Evolutionary conservation across 1,139 yeast genomes (phyloP), one percentile per base, ranked within the genome.

Genomic region (Saccharomycopsis phalli): DNA sequence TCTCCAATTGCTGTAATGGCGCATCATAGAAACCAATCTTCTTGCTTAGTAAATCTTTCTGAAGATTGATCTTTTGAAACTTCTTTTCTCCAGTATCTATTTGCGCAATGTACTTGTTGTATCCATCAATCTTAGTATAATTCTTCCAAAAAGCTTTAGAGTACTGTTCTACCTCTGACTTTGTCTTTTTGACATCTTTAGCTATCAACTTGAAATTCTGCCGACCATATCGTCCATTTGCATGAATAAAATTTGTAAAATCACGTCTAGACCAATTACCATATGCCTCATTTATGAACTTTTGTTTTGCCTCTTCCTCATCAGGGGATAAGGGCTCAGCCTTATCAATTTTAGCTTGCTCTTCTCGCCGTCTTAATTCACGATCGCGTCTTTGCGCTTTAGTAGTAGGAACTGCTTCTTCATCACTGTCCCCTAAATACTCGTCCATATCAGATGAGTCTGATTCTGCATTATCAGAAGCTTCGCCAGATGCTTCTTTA

Each of bases 81-180:
- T 83, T 83, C 62, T 78, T 82, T 55, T 88, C 96, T 48, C 95
- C 94, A 30, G 81, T 68, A 53, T 87, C 95, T 44, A 91, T 86
- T 53, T 84, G 94, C n/a, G 78, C 60, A 40, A 87, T 58, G 56
- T 87, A 86, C 55, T 86, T 81, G 47, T 87, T 95, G 57, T 79
- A 72, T 1, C 96, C 96, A 22, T 83, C 94, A 37, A 91, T 75
- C 51, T 76, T 79, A 17, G 64, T 63, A 56, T 75, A 81, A 21
- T 82, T 67, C 34, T 66, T 60, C 95, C 95, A 88, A 54, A 91
- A 91, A 2, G 68, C 79, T 32, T 68, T 64, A 44, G 81, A 67
- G 56, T 91, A 91, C 36, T 65, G 60, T 48, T 69, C 68, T 2
- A 91, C 81, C 39, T 91, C 96, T 4, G 72, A 80, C 1, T 60